These are phyloP conservation scores for Penicillium arizonense DNA, from an alignment of 495 filamentous ascomycete genomes.

Conservation along the genomic window DNA sequence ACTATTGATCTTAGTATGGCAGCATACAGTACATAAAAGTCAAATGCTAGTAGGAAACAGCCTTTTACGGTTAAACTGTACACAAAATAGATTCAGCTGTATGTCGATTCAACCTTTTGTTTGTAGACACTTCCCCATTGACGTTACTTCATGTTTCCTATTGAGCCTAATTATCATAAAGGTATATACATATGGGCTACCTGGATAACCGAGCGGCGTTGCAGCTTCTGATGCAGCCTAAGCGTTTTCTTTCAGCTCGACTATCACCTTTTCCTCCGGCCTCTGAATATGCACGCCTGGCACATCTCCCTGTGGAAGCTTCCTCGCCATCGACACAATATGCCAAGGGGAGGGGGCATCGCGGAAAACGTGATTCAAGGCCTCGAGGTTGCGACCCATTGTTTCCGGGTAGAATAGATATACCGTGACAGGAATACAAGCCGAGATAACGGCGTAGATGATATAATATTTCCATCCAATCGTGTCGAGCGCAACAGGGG, in stretches of 20 bases:
- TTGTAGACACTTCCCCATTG: too few relatives aligned
- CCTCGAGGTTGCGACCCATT: slow-evolving; percentile 61
- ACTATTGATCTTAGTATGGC: too few relatives aligned
- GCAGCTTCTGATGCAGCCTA: not conserved
- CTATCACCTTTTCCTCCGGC: slow-evolving; percentile 3
- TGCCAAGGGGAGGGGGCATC: slow-evolving; percentile 40
- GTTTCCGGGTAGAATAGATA: slow-evolving; percentile 72
- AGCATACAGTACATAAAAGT: too few relatives aligned
- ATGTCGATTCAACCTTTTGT: too few relatives aligned
- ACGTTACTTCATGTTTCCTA: too few relatives aligned
- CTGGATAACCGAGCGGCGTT: too few relatives aligned
- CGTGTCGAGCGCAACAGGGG: slow-evolving; percentile 41
- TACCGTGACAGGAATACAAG: slow-evolving; percentile 41
- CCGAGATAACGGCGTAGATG: slow-evolving; percentile 36
- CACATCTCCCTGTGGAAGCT: slow-evolving; percentile 27
- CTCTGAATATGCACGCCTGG: not conserved
- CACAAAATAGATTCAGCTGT: too few relatives aligned
- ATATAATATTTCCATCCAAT: slow-evolving; percentile 38
- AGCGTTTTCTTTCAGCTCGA: slow-evolving; percentile 12
- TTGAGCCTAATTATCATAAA: too few relatives aligned
- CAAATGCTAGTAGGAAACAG: too few relatives aligned
- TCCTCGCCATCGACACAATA: slow-evolving; percentile 32
- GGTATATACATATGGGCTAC: too few relatives aligned
- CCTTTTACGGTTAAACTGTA: too few relatives aligned
- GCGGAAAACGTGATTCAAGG: slow-evolving; percentile 65